Percentiles rank a stretch among this genome's conserved stretches.
These are phyloP conservation scores for Scutellaria baicalensis DNA, from an alignment of 257 asterid species.

Conservation along the genomic window DNA sequence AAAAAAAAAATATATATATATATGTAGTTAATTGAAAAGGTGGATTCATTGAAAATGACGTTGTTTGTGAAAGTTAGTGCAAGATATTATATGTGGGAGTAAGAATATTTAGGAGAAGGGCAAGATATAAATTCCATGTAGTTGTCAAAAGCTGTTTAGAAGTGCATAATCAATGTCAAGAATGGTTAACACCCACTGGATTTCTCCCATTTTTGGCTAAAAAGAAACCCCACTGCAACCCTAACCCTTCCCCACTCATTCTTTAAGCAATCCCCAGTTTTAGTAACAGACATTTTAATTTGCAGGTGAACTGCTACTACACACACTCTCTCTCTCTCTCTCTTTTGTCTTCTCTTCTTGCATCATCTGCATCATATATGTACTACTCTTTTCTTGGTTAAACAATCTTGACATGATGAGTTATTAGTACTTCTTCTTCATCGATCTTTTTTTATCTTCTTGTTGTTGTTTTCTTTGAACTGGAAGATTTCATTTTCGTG, in stretches of 20 bases:
- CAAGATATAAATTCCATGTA: constrained; percentile 13
- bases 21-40: too few relatives aligned
- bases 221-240: constrained; percentile 25
- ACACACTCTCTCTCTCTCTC: constrained; percentile 11
- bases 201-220: constrained; percentile 30
- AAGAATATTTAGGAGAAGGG: too few relatives aligned
- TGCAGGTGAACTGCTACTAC: constrained; percentile 14
- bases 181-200: constrained; percentile 31
- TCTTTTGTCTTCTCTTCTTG: too few relatives aligned
- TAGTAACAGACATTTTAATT: constrained; percentile 44
- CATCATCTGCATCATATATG: too few relatives aligned
- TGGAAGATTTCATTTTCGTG: too few relatives aligned
- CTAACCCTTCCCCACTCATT: constrained; percentile 28
- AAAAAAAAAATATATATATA: too few relatives aligned
- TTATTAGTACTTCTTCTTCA: background rate
- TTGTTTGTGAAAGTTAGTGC: too few relatives aligned
- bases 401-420: too few relatives aligned
- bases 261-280: constrained; percentile 43
- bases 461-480: too few relatives aligned
- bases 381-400: background rate
- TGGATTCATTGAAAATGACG: too few relatives aligned
- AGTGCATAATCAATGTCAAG: constrained; percentile 28
- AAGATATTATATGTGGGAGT: too few relatives aligned
- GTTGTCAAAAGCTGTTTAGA: constrained; percentile 18
- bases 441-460: background rate